Evolutionary conservation across 2,329 filamentous ascomycete species (phyloP), one percentile per base, ranked within the genome.

Genomic region (Botrytis fragariae): DNA sequence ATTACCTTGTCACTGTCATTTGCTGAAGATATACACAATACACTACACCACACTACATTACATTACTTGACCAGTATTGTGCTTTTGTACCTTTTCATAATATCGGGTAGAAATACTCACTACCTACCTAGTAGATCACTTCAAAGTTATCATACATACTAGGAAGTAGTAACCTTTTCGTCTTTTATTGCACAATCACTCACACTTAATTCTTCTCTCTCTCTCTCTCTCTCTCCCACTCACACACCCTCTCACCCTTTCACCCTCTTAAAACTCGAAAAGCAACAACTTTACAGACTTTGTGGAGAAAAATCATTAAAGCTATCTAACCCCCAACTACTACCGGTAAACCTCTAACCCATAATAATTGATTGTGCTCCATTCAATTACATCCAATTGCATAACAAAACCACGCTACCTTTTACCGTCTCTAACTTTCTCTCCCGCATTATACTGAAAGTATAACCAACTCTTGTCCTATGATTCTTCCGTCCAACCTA

Each of bases 371-470:
- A 54, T 42, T 22, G 35, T 25, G 29, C 16, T 57, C 64, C 48
- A 57, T 54, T 57, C 65, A 68, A 68, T 68, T 57, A 20, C 65
- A 68, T 68, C 51, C 51, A 57, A 57, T 57, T 57, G 65, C 65
- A 48, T 72, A 67, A 44, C 42, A 51, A 61, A 62, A 37, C 44
- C 42, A 48, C 29, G 54, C 65, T 22, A 57, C 48, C 65, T 42
- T 37, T 35, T 22, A 44, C 61, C 32, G 25, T 57, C 51, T 57
- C 51, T 29, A 18, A 18, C 25, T 29, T 44, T 63, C 60, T 20
- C 48, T 57, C 48, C 65, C 65, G 65, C 65, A 68, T 68, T 18
- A 42, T 57, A 57, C 65, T 57, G 35, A 68, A 68, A 68, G 54
- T 32, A 57, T n/a, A 57, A 6, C 54, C 65, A 68, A 29, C 48